A percentile compares a stretch with the other conserved stretches of the same genome.
Conservation (phyloP, 1,139 yeast species). For the Yamadazyma diddensiae region DNA sequence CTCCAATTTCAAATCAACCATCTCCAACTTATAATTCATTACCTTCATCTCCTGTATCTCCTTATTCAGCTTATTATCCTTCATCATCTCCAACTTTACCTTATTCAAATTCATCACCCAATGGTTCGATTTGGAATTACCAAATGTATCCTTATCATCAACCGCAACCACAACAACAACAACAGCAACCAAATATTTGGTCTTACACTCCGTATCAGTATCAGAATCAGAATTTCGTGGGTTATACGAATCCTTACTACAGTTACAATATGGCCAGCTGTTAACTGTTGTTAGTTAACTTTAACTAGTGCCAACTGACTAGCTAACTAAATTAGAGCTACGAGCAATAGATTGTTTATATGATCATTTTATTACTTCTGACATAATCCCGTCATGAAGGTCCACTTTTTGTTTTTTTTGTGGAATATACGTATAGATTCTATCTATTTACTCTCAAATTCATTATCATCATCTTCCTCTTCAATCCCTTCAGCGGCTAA, state of each 20-base stretch:
- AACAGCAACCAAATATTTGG: conserved; percentile 15
- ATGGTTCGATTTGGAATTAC: conserved; percentile 23
- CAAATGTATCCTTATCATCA: conserved; percentile 1
- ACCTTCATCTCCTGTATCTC: conserved; percentile 21
- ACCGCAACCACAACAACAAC: conserved; percentile 4
- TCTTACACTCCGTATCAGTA: conserved; percentile 24
- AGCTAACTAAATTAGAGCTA: no score
- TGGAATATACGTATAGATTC: conserved; percentile 6
- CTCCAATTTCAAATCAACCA: conserved; percentile 1
- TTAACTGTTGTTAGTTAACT: conserved; percentile 10
- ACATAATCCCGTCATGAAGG: background rate
- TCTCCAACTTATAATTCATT: conserved; percentile 12
- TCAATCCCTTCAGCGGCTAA: conserved; percentile 51
- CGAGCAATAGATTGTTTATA: no score
- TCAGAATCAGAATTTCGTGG: conserved; percentile 23
- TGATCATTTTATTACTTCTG: conserved; percentile 1
- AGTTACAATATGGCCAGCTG: conserved; percentile 34
- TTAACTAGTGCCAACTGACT: no score
- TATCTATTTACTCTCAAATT: conserved; percentile 16
- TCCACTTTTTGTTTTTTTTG: conserved; percentile 8
- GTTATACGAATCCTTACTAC: conserved; percentile 41
- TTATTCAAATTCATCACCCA: conserved; percentile 21
- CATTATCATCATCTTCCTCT: conserved; percentile 46
- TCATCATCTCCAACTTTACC: conserved; percentile 19
- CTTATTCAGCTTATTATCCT: conserved; percentile 13